phyloP scores from a whole-genome alignment of 2,329 filamentous ascomycete species.

The Colletotrichum echinochloae region DNA sequence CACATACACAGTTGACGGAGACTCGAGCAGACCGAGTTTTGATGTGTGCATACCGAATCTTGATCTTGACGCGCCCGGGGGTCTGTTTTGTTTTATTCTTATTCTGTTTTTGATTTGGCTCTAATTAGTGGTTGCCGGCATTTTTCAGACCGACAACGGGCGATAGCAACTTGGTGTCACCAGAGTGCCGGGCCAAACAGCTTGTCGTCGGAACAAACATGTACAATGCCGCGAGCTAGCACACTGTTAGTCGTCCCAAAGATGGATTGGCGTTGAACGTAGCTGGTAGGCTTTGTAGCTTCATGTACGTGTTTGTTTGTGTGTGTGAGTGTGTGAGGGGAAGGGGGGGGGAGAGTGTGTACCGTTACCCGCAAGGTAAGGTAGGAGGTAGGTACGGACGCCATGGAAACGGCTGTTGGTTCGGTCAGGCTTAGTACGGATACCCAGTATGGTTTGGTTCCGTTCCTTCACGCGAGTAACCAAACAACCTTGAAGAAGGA shows the following conservation, averaged over 20 bases:
- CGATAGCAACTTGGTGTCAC: neutral
- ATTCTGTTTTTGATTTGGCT: neutral
- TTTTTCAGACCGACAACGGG: neutral
- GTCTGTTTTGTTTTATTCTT: neutral
- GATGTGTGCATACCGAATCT: neutral
- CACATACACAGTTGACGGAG: neutral
- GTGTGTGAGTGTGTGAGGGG: neutral
- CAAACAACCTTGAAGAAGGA: slow-evolving; percentile 28
- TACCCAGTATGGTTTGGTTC: slow-evolving; percentile 19
- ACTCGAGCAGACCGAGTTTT: neutral
- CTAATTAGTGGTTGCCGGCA: neutral
- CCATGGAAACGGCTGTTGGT: slow-evolving; percentile 27
- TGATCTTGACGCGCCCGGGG: neutral
- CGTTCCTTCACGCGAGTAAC: slow-evolving; percentile 22
- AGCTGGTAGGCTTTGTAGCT: slow-evolving; percentile 4
- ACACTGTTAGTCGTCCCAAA: slow-evolving; percentile 22
- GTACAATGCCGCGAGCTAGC: slow-evolving; percentile 17
- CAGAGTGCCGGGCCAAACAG: neutral
- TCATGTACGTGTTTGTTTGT: neutral
- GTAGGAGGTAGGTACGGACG: slow-evolving; percentile 16
- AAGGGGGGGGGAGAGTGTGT: neutral
- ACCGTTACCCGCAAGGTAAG: slow-evolving; percentile 3
- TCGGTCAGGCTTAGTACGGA: slow-evolving; percentile 22
- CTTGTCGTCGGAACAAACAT: slow-evolving; percentile 39
- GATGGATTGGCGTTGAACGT: slow-evolving; percentile 8